Conservation (phyloP, 305 asterid genomes). For the Solanum hybrid region DNA sequence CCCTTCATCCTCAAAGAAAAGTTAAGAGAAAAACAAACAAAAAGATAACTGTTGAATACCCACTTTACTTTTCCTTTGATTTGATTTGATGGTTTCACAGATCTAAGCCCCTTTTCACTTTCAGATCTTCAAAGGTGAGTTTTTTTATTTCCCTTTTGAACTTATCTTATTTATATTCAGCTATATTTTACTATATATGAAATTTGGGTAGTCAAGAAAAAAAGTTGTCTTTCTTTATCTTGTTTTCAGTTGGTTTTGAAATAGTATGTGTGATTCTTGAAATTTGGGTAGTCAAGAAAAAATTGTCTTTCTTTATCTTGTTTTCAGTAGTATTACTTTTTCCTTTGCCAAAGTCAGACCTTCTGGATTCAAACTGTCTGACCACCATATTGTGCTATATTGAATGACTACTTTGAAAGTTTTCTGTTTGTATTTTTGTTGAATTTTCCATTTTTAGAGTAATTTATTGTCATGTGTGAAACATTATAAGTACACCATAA, state of each 20-base stretch:
- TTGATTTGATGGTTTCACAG: slow-evolving; percentile 54
- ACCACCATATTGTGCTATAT: slow-evolving; percentile 20
- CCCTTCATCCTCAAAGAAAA: slow-evolving; percentile 7
- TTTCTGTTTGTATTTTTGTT: slow-evolving; percentile 15
- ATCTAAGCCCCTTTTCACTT: slow-evolving; percentile 40
- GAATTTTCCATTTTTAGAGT: slow-evolving; percentile 24
- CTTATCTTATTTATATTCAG: background rate
- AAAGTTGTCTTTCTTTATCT: slow-evolving; percentile 5
- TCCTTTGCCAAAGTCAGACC: slow-evolving; percentile 26
- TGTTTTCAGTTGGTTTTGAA: slow-evolving; percentile 7
- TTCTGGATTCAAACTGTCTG: slow-evolving; percentile 44
- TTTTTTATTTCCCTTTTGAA: background rate
- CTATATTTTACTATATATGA: slow-evolving; percentile 6
- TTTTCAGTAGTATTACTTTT: slow-evolving; percentile 6
- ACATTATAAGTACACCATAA: slow-evolving; percentile 12
- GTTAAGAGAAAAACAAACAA: background rate
- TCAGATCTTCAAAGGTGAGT: slow-evolving; percentile 62
- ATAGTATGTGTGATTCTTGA: slow-evolving; percentile 10
- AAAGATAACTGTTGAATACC: slow-evolving; percentile 5
- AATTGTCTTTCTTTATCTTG: slow-evolving; percentile 7
- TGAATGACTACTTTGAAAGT: slow-evolving; percentile 15
- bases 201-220: slow-evolving; percentile 19
- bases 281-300: slow-evolving; percentile 21
- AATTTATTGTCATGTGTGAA: slow-evolving; percentile 16
- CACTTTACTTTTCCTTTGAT: slow-evolving; percentile 21